Conservation (phyloP, 2,329 filamentous ascomycete species). For the Sporothrix inflata region DNA sequence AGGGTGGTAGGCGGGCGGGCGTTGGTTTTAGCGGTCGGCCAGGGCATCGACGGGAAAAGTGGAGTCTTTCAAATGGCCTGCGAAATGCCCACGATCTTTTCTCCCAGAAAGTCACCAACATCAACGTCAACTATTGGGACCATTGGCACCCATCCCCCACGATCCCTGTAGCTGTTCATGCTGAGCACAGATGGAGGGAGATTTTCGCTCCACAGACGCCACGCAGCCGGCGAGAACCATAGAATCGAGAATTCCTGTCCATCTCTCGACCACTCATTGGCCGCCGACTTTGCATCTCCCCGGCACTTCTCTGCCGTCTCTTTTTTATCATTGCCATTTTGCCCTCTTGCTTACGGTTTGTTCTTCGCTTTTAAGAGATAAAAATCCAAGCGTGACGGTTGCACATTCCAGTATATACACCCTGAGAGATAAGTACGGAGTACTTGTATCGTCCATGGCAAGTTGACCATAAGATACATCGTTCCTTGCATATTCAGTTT, state of each 20-base stretch:
- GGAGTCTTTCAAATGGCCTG: background rate
- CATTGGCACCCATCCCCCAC: background rate
- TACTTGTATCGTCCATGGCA: too few relatives aligned
- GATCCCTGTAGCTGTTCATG: conserved; percentile 8
- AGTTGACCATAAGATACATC: too few relatives aligned
- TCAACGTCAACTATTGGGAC: background rate
- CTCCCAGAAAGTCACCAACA: background rate
- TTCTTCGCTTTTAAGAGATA: too few relatives aligned
- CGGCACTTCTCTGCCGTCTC: conserved; percentile 1
- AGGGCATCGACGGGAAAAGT: background rate
- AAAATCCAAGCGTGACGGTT: too few relatives aligned
- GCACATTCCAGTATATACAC: too few relatives aligned
- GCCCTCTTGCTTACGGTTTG: too few relatives aligned
- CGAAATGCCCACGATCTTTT: background rate
- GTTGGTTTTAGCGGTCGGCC: background rate
- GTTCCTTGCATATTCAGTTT: background rate
- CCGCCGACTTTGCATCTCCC: background rate
- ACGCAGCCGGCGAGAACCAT: conserved; percentile 12
- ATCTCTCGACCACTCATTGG: conserved; percentile 3
- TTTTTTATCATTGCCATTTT: background rate
- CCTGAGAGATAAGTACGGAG: too few relatives aligned
- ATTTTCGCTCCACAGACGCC: conserved; percentile 16
- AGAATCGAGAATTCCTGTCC: background rate
- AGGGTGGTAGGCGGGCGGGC: background rate
- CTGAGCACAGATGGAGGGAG: conserved; percentile 20